Conservation (phyloP, 1,284 basidiomycete species). For the Ganoderma lingzhi region DNA sequence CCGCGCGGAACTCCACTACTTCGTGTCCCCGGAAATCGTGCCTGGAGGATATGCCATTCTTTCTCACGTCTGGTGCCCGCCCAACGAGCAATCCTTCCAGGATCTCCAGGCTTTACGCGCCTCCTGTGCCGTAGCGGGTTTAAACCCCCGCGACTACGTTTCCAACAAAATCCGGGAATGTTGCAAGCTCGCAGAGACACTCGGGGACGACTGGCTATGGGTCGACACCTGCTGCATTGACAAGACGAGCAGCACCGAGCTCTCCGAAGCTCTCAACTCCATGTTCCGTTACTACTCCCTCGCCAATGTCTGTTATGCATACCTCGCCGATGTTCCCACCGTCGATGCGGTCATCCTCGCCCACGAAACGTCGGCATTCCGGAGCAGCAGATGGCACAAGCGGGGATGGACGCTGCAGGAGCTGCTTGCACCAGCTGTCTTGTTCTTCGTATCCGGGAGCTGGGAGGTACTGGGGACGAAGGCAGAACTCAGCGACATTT, state of each 20-base stretch:
- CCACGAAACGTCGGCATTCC: background rate
- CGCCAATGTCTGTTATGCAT: background rate
- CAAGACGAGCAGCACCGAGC: slow-evolving; percentile 2
- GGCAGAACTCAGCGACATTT: background rate
- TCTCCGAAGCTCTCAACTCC: background rate
- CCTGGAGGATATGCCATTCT: slow-evolving; percentile 4
- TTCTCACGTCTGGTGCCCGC: background rate
- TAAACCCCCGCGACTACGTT: background rate
- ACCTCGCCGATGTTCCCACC: background rate
- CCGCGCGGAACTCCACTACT: background rate
- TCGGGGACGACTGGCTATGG: background rate
- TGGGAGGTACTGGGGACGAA: background rate
- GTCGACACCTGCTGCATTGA: slow-evolving; percentile 5
- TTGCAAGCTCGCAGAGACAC: background rate
- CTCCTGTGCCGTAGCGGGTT: background rate
- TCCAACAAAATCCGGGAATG: slow-evolving; percentile 1
- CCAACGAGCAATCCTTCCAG: background rate
- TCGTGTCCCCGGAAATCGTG: background rate
- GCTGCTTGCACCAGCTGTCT: background rate
- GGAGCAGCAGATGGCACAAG: background rate
- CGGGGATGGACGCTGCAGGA: slow-evolving; percentile 2
- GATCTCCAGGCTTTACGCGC: background rate
- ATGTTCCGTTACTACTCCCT: slow-evolving; percentile 3
- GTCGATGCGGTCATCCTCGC: background rate
- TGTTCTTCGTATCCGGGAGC: background rate